Evolutionary conservation across 305 asterid species (phyloP).

Genomic region (Solanum aculeatissimum): DNA sequence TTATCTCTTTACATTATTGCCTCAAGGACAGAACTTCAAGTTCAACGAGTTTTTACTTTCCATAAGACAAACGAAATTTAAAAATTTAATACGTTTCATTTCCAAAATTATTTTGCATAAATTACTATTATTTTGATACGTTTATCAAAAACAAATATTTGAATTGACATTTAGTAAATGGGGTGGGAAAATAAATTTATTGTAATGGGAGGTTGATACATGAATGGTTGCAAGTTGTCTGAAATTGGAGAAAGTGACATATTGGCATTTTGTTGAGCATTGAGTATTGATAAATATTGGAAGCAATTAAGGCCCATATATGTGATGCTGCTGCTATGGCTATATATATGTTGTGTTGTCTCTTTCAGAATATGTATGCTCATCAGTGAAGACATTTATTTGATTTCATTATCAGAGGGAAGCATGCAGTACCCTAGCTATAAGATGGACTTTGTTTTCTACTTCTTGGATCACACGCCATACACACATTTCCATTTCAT

Average conservation of each 20-base stretch:
- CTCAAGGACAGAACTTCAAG: neutral
- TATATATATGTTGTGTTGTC: neutral
- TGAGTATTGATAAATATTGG: slow-evolving; percentile 12
- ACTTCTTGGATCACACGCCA: slow-evolving; percentile 15
- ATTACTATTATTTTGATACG: neutral
- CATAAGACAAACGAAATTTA: rapidly evolving
- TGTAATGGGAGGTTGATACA: neutral
- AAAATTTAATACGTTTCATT: neutral
- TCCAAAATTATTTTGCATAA: neutral
- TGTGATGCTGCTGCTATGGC: neutral
- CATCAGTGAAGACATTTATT: slow-evolving; percentile 3
- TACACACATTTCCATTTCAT: neutral
- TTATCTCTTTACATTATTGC: no score
- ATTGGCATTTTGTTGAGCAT: slow-evolving; percentile 8
- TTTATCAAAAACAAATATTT: neutral
- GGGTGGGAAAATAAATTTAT: neutral
- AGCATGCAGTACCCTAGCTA: neutral
- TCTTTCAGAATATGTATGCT: neutral
- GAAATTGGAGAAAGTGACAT: slow-evolving; percentile 3
- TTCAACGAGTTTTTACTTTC: neutral
- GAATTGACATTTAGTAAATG: neutral
- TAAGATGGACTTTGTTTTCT: neutral
- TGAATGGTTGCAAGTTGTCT: slow-evolving; percentile 6
- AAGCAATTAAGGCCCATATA: neutral
- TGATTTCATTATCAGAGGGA: neutral